Conservation (phyloP, 306 rosid genomes). For the Gastrolobium bilobum region DNA sequence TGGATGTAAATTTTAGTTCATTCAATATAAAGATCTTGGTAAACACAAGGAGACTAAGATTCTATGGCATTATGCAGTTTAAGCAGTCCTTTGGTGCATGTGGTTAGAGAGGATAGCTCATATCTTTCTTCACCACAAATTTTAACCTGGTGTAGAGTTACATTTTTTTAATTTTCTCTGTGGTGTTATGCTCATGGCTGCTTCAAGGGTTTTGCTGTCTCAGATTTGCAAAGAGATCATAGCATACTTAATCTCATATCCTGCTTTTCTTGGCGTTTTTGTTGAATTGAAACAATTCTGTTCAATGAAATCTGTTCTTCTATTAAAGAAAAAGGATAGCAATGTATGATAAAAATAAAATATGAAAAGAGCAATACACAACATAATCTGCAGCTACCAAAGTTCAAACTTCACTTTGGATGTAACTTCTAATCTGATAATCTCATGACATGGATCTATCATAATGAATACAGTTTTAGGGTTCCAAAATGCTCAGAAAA, state of each 20-base stretch:
- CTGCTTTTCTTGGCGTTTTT: background rate
- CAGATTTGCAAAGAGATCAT: background rate
- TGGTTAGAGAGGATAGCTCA: background rate
- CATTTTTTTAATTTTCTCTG: background rate
- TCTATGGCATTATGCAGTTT: background rate
- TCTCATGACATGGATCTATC: too few relatives aligned
- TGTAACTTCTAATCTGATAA: too few relatives aligned
- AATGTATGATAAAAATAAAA: background rate
- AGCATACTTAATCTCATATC: background rate
- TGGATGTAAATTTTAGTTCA: background rate
- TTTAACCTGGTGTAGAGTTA: background rate
- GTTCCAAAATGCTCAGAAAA: background rate
- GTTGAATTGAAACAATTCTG: background rate
- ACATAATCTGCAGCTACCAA: background rate
- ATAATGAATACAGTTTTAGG: background rate
- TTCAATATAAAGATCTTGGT: background rate
- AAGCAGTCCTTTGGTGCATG: background rate
- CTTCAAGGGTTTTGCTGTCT: background rate
- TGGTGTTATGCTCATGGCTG: background rate
- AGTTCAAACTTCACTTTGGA: background rate
- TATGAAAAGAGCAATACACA: background rate
- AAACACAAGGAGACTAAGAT: background rate
- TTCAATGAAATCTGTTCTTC: too few relatives aligned
- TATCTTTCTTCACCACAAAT: background rate
- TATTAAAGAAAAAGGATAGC: too few relatives aligned